Evolutionary conservation across 176 grass and related monocot species (phyloP), one percentile per base, ranked within the genome.

Genomic region (Bonia amplexicaulis): DNA sequence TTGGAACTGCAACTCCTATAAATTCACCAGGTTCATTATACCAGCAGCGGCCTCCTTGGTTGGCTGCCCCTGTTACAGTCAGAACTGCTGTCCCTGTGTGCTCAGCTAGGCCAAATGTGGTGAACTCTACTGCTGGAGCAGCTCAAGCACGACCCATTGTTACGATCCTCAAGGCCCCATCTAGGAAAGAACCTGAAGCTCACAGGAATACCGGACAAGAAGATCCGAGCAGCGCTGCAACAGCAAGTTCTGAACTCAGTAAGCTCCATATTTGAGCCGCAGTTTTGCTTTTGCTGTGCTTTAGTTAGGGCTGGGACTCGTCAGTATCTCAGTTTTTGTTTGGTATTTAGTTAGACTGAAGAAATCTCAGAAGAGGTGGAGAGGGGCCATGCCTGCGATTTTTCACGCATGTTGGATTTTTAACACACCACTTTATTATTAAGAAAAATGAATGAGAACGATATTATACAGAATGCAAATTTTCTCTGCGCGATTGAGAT

Each of bases 71-170:
- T 5, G 92, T 94, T 17, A 90, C 82, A 22, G 81, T 90, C 42
- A 82, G 88, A 73, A 90, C 79, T 14, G 44, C 85, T 69, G 46
- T 92, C 61, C 90, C 87, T 73, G 90, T 92, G 66, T 94, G 81
- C 79, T 90, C 90, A 77, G 85, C 82, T 4, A 77, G 88, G 66
- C 85, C 92, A 29, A 84, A 53, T 49, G 61, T 27, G 11, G 68
- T 67, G 23, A 87, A 76, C 76, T 49, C 46, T 42, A 61, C 9
- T 39, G 27, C 53, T 44, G 39, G 69, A 20, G 57, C 85, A 47
- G 75, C 77, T 53, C 73, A 19, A 66, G 71, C 45, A 47, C 70
- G 76, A 54, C 80, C 90, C 2, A 12, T 46, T 7, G 47, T 60
- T 74, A 82, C 68, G 35, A 73, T 77, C 31, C 45, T 71, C 29